Conservation (phyloP, 768 basidiomycete species). For the Xerocomellus dryophilus region DNA sequence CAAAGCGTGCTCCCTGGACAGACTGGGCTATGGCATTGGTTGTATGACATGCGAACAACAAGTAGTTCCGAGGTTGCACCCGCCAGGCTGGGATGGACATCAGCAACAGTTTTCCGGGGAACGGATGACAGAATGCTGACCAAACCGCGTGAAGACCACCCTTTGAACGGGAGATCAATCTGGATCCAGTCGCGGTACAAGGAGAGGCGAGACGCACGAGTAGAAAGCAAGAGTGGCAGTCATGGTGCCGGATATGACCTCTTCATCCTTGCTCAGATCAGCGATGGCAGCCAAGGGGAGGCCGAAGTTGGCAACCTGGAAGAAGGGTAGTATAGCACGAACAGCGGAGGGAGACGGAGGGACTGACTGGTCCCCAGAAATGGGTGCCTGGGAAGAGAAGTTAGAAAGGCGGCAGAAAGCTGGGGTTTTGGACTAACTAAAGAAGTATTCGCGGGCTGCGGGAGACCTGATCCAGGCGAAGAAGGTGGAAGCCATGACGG, state of each 20-base stretch:
- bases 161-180: constrained; percentile 29
- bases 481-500: constrained; percentile 77
- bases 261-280: constrained; percentile 91
- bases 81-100: constrained; percentile 67
- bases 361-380: constrained; percentile 94
- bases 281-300: constrained; percentile 90
- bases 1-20: constrained; percentile 79
- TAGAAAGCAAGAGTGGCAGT: constrained; percentile 85
- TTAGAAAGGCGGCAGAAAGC: constrained; percentile 15
- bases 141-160: constrained; percentile 93
- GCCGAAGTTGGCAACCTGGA: constrained; percentile 96
- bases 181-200: constrained; percentile 4
- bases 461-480: constrained; percentile 88
- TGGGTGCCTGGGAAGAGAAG: constrained; percentile 68
- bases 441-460: constrained; percentile 90
- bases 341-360: neutral
- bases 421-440: constrained; percentile 60
- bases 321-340: constrained; percentile 6
- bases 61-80: constrained; percentile 93
- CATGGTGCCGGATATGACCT: constrained; percentile 97
- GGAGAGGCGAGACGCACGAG: constrained; percentile 63
- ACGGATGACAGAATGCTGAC: constrained; percentile 35
- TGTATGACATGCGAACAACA: constrained; percentile 89
- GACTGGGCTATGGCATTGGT: constrained; percentile 89
- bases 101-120: neutral